Conservation (phyloP, 805 yeast genomes). For the Saccharomycopsis sp. region DNA sequence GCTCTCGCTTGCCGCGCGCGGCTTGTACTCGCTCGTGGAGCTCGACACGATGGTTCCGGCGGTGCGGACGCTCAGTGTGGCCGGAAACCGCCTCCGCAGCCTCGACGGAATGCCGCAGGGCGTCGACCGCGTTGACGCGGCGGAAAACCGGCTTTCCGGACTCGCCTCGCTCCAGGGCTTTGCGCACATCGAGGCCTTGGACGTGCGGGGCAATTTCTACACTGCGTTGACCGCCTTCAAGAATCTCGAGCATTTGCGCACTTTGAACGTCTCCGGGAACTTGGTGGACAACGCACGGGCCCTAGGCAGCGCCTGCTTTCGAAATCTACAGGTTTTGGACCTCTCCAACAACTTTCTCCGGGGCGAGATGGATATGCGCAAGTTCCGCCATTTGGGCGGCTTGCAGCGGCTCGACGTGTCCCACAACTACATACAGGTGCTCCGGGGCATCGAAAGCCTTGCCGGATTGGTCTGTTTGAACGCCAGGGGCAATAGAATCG, state of each 20-base stretch:
- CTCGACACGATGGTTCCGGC: slow-evolving; percentile 37
- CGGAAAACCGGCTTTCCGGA: slow-evolving; percentile 31
- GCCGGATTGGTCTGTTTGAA: slow-evolving; percentile 30
- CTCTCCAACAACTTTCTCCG: slow-evolving; percentile 21
- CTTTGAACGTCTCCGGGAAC: slow-evolving; percentile 24
- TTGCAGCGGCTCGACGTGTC: slow-evolving; percentile 27
- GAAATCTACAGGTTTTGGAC: slow-evolving; percentile 25
- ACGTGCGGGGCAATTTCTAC: slow-evolving; percentile 30
- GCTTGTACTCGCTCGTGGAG: slow-evolving; percentile 34
- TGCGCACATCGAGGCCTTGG: slow-evolving; percentile 30
- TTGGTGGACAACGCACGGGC: slow-evolving; percentile 29
- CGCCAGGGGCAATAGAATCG: slow-evolving; percentile 16
- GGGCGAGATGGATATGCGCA: slow-evolving; percentile 30
- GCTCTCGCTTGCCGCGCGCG: slow-evolving; percentile 30
- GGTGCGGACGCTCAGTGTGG: slow-evolving; percentile 32
- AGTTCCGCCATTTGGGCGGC: slow-evolving; percentile 25
- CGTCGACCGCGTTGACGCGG: slow-evolving; percentile 30
- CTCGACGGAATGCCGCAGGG: slow-evolving; percentile 35
- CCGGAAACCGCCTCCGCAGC: slow-evolving; percentile 33
- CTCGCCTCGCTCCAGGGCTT: slow-evolving; percentile 24
- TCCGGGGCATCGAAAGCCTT: slow-evolving; percentile 31
- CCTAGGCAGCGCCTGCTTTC: slow-evolving; percentile 25
- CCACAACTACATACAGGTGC: slow-evolving; percentile 30
- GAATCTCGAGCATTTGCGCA: slow-evolving; percentile 33
- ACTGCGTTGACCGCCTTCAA: slow-evolving; percentile 28